These are phyloP conservation scores for Telopea speciosissima DNA, from an alignment of 177 flowering plant species.

Conservation along the genomic window DNA sequence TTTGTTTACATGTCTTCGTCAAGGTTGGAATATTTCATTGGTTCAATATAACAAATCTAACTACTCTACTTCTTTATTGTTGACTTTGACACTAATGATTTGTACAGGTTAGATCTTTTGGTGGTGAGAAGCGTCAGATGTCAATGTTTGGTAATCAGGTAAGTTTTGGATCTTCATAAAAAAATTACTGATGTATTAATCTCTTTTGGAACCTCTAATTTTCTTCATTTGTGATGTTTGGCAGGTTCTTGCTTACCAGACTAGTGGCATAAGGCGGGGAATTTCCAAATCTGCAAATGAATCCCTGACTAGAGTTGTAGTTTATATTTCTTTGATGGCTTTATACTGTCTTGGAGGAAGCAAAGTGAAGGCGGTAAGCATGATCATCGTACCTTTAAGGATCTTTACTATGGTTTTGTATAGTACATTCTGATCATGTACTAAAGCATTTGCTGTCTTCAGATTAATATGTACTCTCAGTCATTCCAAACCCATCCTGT, in stretches of 20 bases:
- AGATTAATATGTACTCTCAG: background rate
- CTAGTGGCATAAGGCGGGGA: constrained; percentile 89
- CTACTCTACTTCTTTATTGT: background rate
- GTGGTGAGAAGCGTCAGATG: constrained; percentile 95
- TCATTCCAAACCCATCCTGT: background rate
- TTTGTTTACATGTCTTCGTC: background rate
- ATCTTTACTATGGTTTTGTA: background rate
- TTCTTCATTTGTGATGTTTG: constrained; percentile 4
- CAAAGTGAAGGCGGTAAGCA: constrained; percentile 88
- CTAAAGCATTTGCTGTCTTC: background rate
- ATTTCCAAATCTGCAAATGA: constrained; percentile 76
- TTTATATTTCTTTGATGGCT: constrained; percentile 79
- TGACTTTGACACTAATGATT: background rate
- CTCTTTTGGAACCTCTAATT: constrained; percentile 3
- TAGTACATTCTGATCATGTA: background rate
- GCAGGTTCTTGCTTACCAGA: constrained; percentile 74
- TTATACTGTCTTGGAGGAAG: constrained; percentile 90
- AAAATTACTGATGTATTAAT: background rate
- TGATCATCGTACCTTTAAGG: background rate
- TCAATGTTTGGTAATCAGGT: constrained; percentile 76
- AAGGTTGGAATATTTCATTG: background rate
- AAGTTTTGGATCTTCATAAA: constrained; percentile 7
- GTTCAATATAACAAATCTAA: background rate
- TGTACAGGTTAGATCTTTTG: constrained; percentile 82
- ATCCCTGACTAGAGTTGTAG: constrained; percentile 84